These are phyloP conservation scores for Fraxinus excelsior DNA, from an alignment of 257 asterid genomes.

Conservation along the genomic window DNA sequence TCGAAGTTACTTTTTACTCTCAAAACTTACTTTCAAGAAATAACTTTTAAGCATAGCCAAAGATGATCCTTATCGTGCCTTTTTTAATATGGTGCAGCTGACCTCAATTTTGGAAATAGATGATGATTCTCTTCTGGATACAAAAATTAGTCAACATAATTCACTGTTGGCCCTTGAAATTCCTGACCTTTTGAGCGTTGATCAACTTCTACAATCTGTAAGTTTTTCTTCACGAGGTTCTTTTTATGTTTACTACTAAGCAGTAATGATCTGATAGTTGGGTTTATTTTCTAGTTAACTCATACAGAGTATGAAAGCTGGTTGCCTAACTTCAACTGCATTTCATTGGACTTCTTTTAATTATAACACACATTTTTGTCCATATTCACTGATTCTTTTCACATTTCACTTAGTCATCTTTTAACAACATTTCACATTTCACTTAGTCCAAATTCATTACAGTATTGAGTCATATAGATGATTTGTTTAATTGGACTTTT, in stretches of 20 bases:
- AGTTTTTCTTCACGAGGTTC: conserved; percentile 35
- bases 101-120: conserved; percentile 44
- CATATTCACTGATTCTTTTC: no score
- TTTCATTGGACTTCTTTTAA: neutral
- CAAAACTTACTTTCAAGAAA: neutral
- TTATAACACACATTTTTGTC: neutral
- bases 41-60: neutral
- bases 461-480: neutral
- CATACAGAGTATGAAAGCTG: neutral
- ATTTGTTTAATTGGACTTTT: no score
- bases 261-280: neutral
- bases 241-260: neutral
- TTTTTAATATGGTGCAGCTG: conserved; percentile 42
- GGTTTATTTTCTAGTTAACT: neutral
- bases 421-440: no score
- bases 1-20: neutral
- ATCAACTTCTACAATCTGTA: conserved; percentile 94
- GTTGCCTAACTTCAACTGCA: neutral
- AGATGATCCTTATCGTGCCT: conserved; percentile 17
- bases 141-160: conserved; percentile 37
- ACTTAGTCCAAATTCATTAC: neutral
- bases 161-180: conserved; percentile 48
- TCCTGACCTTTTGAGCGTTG: conserved; percentile 78
- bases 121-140: conserved; percentile 43
- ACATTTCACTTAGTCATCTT: neutral